Conservation (phyloP, 768 basidiomycete genomes). For the Filobasidium floriforme region DNA sequence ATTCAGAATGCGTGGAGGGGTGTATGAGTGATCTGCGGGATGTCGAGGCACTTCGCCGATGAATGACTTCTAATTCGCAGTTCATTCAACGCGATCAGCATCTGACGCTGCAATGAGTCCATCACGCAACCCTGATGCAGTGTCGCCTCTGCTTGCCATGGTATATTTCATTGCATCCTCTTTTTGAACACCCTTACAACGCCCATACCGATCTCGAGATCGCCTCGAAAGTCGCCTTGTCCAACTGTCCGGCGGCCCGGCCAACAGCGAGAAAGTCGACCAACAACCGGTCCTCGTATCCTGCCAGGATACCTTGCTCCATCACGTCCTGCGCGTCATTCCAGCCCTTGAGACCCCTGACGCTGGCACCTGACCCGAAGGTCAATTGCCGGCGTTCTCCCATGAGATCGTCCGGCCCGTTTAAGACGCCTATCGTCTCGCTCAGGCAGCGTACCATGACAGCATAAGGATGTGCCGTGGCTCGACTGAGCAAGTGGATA, state of each 20-base stretch:
- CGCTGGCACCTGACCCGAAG: slow-evolving; percentile 27
- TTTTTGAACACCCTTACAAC: background rate
- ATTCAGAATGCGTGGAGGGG: too few relatives aligned
- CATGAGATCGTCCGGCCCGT: slow-evolving; percentile 28
- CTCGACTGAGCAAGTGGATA: slow-evolving; percentile 26
- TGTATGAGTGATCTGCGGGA: too few relatives aligned
- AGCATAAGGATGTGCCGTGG: slow-evolving; percentile 25
- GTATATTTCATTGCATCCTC: background rate
- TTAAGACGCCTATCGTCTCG: slow-evolving; percentile 41
- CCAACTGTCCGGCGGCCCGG: slow-evolving; percentile 9
- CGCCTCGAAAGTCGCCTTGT: slow-evolving; percentile 6
- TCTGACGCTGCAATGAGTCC: too few relatives aligned
- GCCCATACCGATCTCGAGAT: background rate
- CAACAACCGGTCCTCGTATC: slow-evolving; percentile 27
- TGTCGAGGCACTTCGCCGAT: too few relatives aligned
- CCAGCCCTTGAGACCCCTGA: slow-evolving; percentile 29
- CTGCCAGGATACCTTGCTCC: slow-evolving; percentile 33
- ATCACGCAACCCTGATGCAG: too few relatives aligned
- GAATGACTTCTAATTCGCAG: too few relatives aligned
- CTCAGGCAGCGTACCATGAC: slow-evolving; percentile 42
- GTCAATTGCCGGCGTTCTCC: slow-evolving; percentile 22
- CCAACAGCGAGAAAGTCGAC: slow-evolving; percentile 16
- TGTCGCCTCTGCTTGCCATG: too few relatives aligned
- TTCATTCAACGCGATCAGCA: too few relatives aligned
- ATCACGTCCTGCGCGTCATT: slow-evolving; percentile 27